A percentile compares a stretch with the other conserved stretches of the same genome.
phyloP scores from a whole-genome alignment of 257 asterid genomes.

The Penstemon newberryi region DNA sequence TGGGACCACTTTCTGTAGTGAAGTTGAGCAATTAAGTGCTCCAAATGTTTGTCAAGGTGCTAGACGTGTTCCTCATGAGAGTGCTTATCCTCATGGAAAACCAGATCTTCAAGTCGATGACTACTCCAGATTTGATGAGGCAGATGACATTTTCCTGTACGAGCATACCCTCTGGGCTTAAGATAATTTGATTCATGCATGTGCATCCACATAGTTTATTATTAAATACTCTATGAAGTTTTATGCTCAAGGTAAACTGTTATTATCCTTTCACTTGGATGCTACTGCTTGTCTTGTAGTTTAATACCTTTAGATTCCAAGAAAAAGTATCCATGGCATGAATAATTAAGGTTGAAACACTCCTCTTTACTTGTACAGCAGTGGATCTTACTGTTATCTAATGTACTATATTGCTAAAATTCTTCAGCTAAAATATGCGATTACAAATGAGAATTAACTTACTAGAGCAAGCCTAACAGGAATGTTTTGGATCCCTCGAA shows the following conservation, averaged over 20 bases:
- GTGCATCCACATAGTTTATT: slow-evolving; percentile 28
- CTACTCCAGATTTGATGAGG: slow-evolving; percentile 31
- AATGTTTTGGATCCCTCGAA: not conserved
- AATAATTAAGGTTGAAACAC: slow-evolving; percentile 3
- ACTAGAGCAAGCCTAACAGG: not conserved
- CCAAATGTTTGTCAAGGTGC: slow-evolving; percentile 10
- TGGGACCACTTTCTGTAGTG: slow-evolving; percentile 21
- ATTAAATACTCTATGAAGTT: slow-evolving; percentile 26
- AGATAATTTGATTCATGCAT: slow-evolving; percentile 33
- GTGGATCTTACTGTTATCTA: slow-evolving; percentile 4
- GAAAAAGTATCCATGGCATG: slow-evolving; percentile 1
- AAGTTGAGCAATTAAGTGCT: slow-evolving; percentile 21
- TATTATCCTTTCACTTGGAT: slow-evolving; percentile 8
- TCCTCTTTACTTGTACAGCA: not conserved
- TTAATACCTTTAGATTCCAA: not conserved
- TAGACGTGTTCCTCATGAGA: slow-evolving; percentile 8
- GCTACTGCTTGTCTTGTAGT: not conserved
- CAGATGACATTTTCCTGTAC: slow-evolving; percentile 51
- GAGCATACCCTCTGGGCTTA: slow-evolving; percentile 36
- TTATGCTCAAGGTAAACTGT: slow-evolving; percentile 19
- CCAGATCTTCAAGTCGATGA: slow-evolving; percentile 35
- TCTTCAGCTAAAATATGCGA: not conserved
- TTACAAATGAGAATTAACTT: slow-evolving; percentile 10
- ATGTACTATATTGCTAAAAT: not conserved
- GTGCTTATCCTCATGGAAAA: slow-evolving; percentile 21